A percentile compares a stretch with the other conserved stretches of the same genome.
These are phyloP conservation scores for Colletotrichum tamarilloi DNA, from an alignment of 2,329 filamentous ascomycete species.

Conservation along the genomic window DNA sequence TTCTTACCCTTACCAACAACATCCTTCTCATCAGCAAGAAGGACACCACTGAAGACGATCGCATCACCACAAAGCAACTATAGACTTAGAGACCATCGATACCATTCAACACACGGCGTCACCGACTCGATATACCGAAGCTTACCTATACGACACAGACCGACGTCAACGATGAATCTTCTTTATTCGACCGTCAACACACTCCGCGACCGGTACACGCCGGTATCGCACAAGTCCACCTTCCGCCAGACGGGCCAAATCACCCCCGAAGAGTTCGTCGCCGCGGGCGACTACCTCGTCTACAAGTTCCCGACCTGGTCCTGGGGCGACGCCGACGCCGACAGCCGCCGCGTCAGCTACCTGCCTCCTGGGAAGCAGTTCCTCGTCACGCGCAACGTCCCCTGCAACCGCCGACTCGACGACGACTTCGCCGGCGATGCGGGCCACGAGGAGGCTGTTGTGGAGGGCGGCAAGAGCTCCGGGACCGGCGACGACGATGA, in stretches of 20 bases:
- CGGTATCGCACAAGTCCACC: constrained; percentile 88
- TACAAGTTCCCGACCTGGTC: constrained; percentile 99
- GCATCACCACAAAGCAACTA: constrained; percentile 1
- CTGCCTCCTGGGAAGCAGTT: constrained; percentile 94
- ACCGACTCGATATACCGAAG: not conserved
- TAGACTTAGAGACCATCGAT: not conserved
- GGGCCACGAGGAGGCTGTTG: constrained; percentile 86
- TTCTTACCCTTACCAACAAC: constrained; percentile 4
- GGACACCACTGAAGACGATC: not conserved
- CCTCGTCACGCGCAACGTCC: constrained; percentile 92
- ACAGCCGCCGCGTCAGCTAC: constrained; percentile 80
- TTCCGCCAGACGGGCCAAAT: constrained; percentile 96
- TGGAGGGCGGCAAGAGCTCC: constrained; percentile 64
- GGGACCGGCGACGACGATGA: constrained; percentile 70
- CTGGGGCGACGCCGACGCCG: constrained; percentile 90
- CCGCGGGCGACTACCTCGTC: constrained; percentile 95
- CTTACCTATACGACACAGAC: not conserved
- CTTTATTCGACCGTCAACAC: constrained; percentile 93
- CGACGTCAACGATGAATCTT: constrained; percentile 76
- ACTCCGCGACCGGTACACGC: constrained; percentile 90
- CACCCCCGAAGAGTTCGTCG: constrained; percentile 95
- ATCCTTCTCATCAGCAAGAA: not conserved
- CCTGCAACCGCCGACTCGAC: constrained; percentile 90
- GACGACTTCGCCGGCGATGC: constrained; percentile 93
- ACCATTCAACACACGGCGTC: not conserved